Percentiles rank a stretch among this genome's conserved stretches.
Evolutionary conservation across 148 eudicot genomes (phyloP).

Genomic region (Rhododendron simsii): DNA sequence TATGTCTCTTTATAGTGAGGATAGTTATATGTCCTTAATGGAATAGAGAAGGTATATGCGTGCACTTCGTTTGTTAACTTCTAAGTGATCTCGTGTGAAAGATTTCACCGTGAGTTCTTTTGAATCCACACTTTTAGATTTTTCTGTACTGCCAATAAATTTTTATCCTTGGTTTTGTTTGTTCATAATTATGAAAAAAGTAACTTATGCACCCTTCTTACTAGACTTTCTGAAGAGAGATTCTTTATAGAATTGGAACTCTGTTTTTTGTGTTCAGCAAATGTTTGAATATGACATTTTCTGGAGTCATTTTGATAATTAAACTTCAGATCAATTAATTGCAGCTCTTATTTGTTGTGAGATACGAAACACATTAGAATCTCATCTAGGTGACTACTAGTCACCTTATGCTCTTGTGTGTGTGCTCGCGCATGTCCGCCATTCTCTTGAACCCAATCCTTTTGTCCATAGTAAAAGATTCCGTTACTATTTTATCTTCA

Average conservation of each 20-base stretch:
- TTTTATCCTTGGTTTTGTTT: neutral
- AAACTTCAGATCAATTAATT: neutral
- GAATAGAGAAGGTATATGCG: neutral
- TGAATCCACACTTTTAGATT: neutral
- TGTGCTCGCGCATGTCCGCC: neutral
- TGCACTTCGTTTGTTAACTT: neutral
- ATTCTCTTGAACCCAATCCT: neutral
- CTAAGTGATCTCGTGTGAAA: neutral
- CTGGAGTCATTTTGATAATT: no score
- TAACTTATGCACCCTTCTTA: neutral
- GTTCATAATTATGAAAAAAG: no score
- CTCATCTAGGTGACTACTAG: neutral
- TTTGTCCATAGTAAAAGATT: neutral
- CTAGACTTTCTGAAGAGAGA: neutral
- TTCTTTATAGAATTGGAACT: neutral
- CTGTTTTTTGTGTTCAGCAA: neutral
- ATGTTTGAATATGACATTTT: neutral
- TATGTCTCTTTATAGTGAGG: neutral
- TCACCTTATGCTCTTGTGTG: neutral
- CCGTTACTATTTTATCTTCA: neutral
- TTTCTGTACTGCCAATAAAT: neutral
- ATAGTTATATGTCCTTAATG: neutral
- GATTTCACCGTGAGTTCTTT: neutral
- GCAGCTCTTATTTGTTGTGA: neutral
- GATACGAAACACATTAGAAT: neutral